A percentile compares a stretch with the other conserved stretches of the same genome.
phyloP scores from a whole-genome alignment of 768 basidiomycete species.

The Boletus pseudo-olivaceus region DNA sequence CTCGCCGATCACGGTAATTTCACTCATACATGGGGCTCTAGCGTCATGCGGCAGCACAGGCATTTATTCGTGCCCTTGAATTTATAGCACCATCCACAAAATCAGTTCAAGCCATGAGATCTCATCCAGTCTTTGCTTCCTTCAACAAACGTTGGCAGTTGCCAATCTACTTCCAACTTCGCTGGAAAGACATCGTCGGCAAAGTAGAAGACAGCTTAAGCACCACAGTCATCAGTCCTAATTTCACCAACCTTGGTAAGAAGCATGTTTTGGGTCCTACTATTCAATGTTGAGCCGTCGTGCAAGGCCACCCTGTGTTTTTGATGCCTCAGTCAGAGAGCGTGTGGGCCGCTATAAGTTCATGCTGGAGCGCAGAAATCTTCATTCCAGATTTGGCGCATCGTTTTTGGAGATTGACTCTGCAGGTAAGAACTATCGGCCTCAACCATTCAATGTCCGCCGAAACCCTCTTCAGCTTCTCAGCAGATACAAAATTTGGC shows the following conservation, averaged over 20 bases:
- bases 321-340: constrained; percentile 62
- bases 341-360: constrained; percentile 66
- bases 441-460: not conserved
- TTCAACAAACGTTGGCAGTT: constrained; percentile 94
- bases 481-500: constrained; percentile 75
- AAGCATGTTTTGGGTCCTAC: not conserved
- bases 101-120: constrained; percentile 68
- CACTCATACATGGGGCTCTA: constrained; percentile 29
- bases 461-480: constrained; percentile 52
- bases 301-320: constrained; percentile 37
- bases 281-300: not conserved
- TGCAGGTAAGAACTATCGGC: constrained; percentile 59
- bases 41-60: constrained; percentile 83
- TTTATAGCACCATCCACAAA: constrained; percentile 72
- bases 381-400: constrained; percentile 78
- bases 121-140: constrained; percentile 61
- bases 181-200: constrained; percentile 91
- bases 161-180: constrained; percentile 92
- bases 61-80: constrained; percentile 81
- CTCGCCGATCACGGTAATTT: not conserved
- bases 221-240: constrained; percentile 39
- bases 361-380: constrained; percentile 85
- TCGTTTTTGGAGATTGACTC: constrained; percentile 86
- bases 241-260: constrained; percentile 39
- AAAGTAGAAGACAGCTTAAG: constrained; percentile 68